phyloP scores from a whole-genome alignment of 2,329 filamentous ascomycete genomes.

The Paraconiothyrium brasiliense region DNA sequence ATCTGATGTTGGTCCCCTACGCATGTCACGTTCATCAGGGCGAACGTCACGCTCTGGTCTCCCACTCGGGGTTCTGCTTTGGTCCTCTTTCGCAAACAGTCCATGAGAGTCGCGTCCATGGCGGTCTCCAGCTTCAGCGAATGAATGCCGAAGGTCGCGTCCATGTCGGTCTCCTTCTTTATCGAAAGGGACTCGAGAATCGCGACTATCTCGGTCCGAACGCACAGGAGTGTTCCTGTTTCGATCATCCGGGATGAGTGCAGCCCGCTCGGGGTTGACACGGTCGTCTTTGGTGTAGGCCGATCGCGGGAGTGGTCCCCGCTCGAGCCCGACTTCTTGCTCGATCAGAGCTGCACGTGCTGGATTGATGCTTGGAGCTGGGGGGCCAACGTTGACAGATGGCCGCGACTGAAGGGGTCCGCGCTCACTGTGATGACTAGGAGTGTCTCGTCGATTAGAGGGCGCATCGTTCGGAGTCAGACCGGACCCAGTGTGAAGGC shows the following conservation, averaged over 20 bases:
- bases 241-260: constrained; percentile 42
- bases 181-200: background rate
- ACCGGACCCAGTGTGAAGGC: constrained; percentile 36
- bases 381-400: background rate
- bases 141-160: constrained; percentile 5
- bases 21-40: constrained; percentile 29
- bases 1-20: constrained; percentile 42
- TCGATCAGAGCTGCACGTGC: constrained; percentile 10
- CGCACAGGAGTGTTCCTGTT: constrained; percentile 29
- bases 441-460: constrained; percentile 38
- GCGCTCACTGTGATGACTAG: constrained; percentile 37
- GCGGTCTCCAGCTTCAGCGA: constrained; percentile 3
- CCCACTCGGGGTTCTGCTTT: background rate
- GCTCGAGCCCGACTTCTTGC: constrained; percentile 36
- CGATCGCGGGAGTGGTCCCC: constrained; percentile 41
- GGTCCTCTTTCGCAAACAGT: constrained; percentile 9
- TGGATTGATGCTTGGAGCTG: constrained; percentile 10
- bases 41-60: constrained; percentile 40
- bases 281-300: constrained; percentile 44
- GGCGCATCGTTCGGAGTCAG: constrained; percentile 32
- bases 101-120: constrained; percentile 8
- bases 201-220: constrained; percentile 22
- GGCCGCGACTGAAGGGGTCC: constrained; percentile 11
- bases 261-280: constrained; percentile 52
- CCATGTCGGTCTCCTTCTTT: constrained; percentile 8